Conservation (phyloP, 495 filamentous ascomycete genomes). For the Evernia prunastri region DNA sequence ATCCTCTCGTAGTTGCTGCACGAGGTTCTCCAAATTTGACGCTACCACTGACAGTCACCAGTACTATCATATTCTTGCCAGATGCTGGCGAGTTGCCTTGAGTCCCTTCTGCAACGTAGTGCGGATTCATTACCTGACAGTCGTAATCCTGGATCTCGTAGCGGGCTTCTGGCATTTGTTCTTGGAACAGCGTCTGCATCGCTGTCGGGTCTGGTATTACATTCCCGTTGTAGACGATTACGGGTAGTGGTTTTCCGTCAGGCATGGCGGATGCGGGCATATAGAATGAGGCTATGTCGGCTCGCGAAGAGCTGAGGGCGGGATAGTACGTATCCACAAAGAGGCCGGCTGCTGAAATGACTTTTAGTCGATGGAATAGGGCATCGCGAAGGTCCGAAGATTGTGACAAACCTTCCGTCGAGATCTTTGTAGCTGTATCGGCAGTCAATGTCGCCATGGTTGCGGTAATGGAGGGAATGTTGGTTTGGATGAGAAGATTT, state of each 20-base stretch:
- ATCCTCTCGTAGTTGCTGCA: constrained; percentile 51
- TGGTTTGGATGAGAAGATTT: neutral
- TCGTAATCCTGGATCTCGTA: constrained; percentile 65
- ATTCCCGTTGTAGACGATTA: constrained; percentile 63
- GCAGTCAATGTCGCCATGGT: constrained; percentile 39
- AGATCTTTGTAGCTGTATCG: constrained; percentile 43
- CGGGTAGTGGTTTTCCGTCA: constrained; percentile 38
- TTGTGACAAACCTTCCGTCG: constrained; percentile 41
- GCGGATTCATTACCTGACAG: constrained; percentile 65
- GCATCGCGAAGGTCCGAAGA: neutral
- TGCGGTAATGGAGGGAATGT: neutral
- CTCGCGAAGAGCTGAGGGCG: constrained; percentile 49
- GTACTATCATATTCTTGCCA: constrained; percentile 59
- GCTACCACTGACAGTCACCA: constrained; percentile 59
- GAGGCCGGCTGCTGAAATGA: constrained; percentile 40
- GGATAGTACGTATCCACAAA: constrained; percentile 50
- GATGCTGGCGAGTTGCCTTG: constrained; percentile 34
- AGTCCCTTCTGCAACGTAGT: constrained; percentile 41
- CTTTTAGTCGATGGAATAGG: constrained; percentile 4
- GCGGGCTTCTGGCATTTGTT: constrained; percentile 52
- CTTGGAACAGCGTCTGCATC: constrained; percentile 54
- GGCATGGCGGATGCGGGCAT: constrained; percentile 36
- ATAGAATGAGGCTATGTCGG: constrained; percentile 53
- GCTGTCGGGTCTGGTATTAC: constrained; percentile 46
- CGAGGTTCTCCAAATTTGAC: constrained; percentile 54